A percentile compares a stretch with the other conserved stretches of the same genome.
These are phyloP conservation scores for Chlamydomonas urium DNA, from an alignment of 139 green algal species.

Conservation along the genomic window DNA sequence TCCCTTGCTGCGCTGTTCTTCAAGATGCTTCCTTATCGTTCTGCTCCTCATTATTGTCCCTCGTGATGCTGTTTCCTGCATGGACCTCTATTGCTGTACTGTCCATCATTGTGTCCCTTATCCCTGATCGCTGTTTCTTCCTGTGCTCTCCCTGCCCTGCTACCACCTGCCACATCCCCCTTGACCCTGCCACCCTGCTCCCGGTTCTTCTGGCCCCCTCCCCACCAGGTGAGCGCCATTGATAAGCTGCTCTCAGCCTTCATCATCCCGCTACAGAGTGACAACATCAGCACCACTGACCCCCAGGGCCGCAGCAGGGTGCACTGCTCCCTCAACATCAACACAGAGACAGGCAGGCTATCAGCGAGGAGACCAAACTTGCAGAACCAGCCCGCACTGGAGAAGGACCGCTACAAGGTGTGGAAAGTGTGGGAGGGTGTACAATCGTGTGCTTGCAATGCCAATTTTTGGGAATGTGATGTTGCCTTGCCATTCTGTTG, in stretches of 20 bases:
- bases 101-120: neutral
- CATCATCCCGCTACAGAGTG: conserved; percentile 87
- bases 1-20: no score
- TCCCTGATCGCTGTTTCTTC: neutral
- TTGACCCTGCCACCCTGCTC: neutral
- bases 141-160: no score
- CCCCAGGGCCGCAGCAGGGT: conserved; percentile 51
- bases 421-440: neutral
- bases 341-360: conserved; percentile 96
- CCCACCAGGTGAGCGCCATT: conserved; percentile 76
- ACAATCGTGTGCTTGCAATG: neutral
- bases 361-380: conserved; percentile 88
- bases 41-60: no score
- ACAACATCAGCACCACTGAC: conserved; percentile 57
- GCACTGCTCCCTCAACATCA: conserved; percentile 97
- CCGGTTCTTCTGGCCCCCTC: neutral
- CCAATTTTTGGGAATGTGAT: neutral
- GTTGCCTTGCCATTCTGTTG: neutral
- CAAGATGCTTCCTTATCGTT: no score
- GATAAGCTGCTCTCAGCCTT: conserved; percentile 94
- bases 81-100: neutral
- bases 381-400: conserved; percentile 97
- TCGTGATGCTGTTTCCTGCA: no score
- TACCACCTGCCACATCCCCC: no score
- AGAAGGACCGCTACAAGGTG: conserved; percentile 96